Evolutionary conservation across 805 yeast genomes (phyloP), one percentile per base, ranked within the genome.

Genomic region (Starmerella ratchasimensis): DNA sequence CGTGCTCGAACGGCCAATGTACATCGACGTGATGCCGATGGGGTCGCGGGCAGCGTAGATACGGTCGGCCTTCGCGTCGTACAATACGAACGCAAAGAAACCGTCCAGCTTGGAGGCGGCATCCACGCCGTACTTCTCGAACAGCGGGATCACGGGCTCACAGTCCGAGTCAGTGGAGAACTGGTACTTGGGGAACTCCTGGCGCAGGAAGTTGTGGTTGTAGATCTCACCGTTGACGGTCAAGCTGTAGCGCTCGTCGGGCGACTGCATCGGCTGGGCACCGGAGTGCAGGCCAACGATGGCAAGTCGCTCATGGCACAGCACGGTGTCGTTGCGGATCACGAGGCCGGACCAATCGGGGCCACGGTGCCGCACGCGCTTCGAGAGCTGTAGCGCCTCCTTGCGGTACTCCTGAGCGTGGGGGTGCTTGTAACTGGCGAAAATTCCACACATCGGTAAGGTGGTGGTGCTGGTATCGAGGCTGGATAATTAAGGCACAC

Each of bases 321-420:
- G 63, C 49, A 90, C 76, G 33, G 96, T 82, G 76, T 81, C 81
- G 57, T 76, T 74, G 36, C 39, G 29, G 48, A 71, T 64, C 48
- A 70, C 59, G 74, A 83, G 84, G 56, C 98, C 98, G 27, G 84
- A 71, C 99, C 99, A 90, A 64, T 90, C 99, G 50, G 99, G 99
- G 56, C 99, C 99, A 64, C 99, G 78, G 64, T 90, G 99, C 67
- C 99, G 77, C 60, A 88, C 79, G 64, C 86, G 54, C 63, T 83
- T 88, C 45, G 97, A 71, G 59, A 82, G 70, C 60, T 82, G 93
- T 45, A 90, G 69, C 31, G 97, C 97, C 57, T 76, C 76, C 46
- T 76, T 72, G 63, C 86, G 88, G 71, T 80, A 90, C 38, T 67
- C 64, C 51, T 77, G 76, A 43, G 80, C 77, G 48, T 83, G 80